Base-by-base conservation (phyloP, 805 yeast species). In the Candida vaughaniae region DNA sequence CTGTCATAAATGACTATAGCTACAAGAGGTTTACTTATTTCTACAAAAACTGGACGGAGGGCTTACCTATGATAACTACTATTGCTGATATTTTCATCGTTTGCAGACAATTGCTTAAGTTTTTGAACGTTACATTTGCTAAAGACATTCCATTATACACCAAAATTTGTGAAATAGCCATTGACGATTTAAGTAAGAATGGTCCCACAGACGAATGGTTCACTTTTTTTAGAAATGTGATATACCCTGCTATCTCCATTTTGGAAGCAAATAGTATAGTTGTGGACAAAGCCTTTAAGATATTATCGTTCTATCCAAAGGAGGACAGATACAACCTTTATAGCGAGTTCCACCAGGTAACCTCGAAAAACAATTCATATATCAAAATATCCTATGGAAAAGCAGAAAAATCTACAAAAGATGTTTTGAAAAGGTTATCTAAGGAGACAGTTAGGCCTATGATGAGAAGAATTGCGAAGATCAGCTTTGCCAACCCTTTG, bases 351-450 rank as follows among this genome's bases (percentile, higher is more conserved):
- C 69, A 75, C 35, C 73, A 71, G 23, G 78, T 73, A 3, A 56
- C 77, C 3, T 67, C 81, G 3, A 83, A 83, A 49, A 77, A 71
- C 40, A 66, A 73, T 38, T 66, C 78, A 0, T 66, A 66, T 14
- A 67, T 85, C 5, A 82, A 79, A 43, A 61, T 80, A 18, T 78
- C 82, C 4, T 75, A 76, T 38, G 75, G 76, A 11, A 76, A 69
- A 39, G 83, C 95, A 0, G 93, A 83, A 52, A 87, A 85, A 54
- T 77, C 82, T 25, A 85, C 95, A 0, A 87, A 82, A 51, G 82
- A 80, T 52, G 71, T 82, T 3, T 62, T 91, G 46, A 90, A 91
- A 53, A 70, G 96, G 39, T 67, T 91, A 17, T 86, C 95, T 15
- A 82, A 82, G 31, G 90, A 86, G 43, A 89, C 86, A 43, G 81